Percentiles rank a stretch among this genome's conserved stretches.
phyloP scores from a whole-genome alignment of 2,329 filamentous ascomycete species.

The Davidsoniella australis region DNA sequence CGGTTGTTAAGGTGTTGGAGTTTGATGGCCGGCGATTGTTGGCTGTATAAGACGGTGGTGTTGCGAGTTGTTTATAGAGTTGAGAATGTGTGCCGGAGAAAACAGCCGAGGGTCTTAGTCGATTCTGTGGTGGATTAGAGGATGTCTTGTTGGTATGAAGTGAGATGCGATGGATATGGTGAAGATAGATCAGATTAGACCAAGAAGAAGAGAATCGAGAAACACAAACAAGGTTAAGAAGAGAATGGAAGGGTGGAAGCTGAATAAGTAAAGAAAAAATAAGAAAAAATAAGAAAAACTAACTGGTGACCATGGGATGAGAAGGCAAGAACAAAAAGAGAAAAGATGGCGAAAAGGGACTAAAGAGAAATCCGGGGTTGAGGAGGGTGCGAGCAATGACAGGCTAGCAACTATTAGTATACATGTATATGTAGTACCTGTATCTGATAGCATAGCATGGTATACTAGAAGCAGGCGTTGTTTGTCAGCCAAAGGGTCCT shows the following conservation, averaged over 20 bases:
- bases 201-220: background rate
- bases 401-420: too few relatives aligned
- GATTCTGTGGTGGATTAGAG: background rate
- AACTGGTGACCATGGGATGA: background rate
- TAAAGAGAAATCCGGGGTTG: constrained; percentile 12
- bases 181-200: background rate
- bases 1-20: background rate
- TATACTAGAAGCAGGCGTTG: too few relatives aligned
- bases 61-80: background rate
- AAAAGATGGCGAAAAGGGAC: constrained; percentile 2
- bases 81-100: background rate
- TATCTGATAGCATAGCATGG: too few relatives aligned
- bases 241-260: background rate
- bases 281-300: constrained; percentile 2
- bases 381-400: background rate
- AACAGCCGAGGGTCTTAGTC: background rate
- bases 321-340: background rate
- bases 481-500: too few relatives aligned
- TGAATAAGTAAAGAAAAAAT: background rate
- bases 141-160: background rate
- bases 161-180: background rate
- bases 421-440: too few relatives aligned
- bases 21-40: background rate
- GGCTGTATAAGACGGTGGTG: background rate
- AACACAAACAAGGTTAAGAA: background rate